These are phyloP conservation scores for Alternaria sp. DNA, from an alignment of 2,329 filamentous ascomycete species.

Conservation along the genomic window DNA sequence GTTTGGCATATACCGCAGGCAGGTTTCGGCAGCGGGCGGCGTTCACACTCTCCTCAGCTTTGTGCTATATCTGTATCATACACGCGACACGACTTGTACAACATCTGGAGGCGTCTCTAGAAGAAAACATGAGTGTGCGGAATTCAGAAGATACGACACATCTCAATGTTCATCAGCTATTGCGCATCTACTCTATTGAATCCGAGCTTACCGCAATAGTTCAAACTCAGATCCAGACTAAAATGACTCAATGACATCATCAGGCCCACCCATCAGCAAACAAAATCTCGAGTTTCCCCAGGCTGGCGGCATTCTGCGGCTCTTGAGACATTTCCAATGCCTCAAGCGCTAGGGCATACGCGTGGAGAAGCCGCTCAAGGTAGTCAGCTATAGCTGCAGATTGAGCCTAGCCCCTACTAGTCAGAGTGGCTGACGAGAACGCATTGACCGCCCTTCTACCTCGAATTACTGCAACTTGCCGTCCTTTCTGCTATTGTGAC, in stretches of 20 bases:
- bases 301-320: neutral
- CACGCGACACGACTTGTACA: constrained; percentile 40
- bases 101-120: constrained; percentile 35
- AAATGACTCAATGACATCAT: constrained; percentile 16
- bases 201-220: constrained; percentile 12
- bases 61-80: constrained; percentile 49
- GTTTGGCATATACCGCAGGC: constrained; percentile 43
- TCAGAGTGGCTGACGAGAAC: constrained; percentile 5
- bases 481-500: neutral
- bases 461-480: constrained; percentile 9
- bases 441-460: constrained; percentile 14
- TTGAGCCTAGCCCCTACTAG: constrained; percentile 8
- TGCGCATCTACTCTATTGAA: neutral
- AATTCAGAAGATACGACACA: constrained; percentile 13
- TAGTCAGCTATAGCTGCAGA: neutral
- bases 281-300: neutral
- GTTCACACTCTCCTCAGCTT: constrained; percentile 50
- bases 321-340: neutral
- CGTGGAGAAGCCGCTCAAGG: neutral
- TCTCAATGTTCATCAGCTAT: neutral
- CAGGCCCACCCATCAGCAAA: constrained; percentile 1
- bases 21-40: constrained; percentile 40
- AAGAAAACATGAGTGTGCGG: constrained; percentile 20
- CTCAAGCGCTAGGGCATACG: neutral
- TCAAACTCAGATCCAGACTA: constrained; percentile 3